A percentile compares a stretch with the other conserved stretches of the same genome.
Evolutionary conservation across 2,329 filamentous ascomycete genomes (phyloP).

Genomic region (Bipolaris sorokiniana): DNA sequence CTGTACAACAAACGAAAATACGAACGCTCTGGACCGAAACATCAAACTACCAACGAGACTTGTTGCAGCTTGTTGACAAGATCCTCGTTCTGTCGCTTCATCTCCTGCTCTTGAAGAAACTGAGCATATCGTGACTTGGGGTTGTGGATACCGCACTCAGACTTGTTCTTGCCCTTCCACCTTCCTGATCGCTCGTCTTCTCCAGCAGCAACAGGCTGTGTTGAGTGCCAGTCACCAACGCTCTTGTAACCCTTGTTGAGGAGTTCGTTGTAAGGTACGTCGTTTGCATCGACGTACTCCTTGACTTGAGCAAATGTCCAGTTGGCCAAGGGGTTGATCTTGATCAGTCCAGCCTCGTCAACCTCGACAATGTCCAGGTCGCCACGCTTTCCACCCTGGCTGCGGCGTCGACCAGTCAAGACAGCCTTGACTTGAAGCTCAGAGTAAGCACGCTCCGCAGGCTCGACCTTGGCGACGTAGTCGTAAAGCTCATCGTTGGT

Average conservation of each 20-base stretch:
- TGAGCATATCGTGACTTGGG: conserved; percentile 91
- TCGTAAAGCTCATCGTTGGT: conserved; percentile 88
- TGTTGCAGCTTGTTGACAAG: conserved; percentile 42
- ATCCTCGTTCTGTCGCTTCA: conserved; percentile 58
- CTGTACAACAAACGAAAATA: conserved; percentile 1
- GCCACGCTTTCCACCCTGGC: conserved; percentile 91
- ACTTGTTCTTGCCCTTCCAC: conserved; percentile 96
- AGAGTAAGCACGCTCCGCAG: conserved; percentile 86
- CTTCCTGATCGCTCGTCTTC: conserved; percentile 96
- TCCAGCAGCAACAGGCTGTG: conserved; percentile 81
- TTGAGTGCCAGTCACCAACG: conserved; percentile 97
- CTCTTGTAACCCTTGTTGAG: conserved; percentile 97
- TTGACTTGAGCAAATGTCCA: conserved; percentile 93
- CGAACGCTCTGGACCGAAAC: conserved; percentile 9
- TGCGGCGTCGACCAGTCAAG: conserved; percentile 87
- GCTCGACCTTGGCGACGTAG: conserved; percentile 97
- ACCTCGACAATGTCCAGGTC: conserved; percentile 90
- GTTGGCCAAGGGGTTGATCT: conserved; percentile 96
- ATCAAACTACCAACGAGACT: conserved; percentile 31
- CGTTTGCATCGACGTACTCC: conserved; percentile 81
- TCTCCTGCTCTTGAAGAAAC: conserved; percentile 76
- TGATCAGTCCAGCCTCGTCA: conserved; percentile 88
- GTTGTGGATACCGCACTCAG: conserved; percentile 99
- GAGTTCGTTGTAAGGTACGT: conserved; percentile 92
- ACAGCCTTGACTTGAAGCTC: conserved; percentile 89